Evolutionary conservation across 805 yeast species (phyloP).

Genomic region (Pichia cabralensis): DNA sequence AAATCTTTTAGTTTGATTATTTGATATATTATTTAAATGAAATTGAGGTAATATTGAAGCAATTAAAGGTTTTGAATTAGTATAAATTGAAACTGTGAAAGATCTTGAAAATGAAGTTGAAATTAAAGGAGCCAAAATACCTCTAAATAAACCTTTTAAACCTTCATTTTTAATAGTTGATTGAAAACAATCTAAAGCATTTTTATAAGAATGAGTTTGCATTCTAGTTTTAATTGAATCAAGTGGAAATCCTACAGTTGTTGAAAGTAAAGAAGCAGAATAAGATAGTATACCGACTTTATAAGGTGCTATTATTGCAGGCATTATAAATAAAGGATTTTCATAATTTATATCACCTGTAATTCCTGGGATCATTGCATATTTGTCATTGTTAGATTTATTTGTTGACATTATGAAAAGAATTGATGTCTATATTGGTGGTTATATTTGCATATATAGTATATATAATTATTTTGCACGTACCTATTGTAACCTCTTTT

Average conservation of each 20-base stretch:
- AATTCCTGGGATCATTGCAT: constrained; percentile 36
- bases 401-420: background rate
- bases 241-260: constrained; percentile 70
- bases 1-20: constrained; percentile 11
- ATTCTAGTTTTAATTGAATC: constrained; percentile 82
- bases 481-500: too few species aligned
- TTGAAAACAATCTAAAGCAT: constrained; percentile 46
- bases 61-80: constrained; percentile 39
- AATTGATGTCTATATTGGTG: background rate
- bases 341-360: constrained; percentile 42
- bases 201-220: constrained; percentile 63
- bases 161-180: constrained; percentile 57
- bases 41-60: constrained; percentile 2
- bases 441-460: too few species aligned
- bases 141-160: constrained; percentile 59
- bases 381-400: background rate
- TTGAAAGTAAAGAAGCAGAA: constrained; percentile 50
- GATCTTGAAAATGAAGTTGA: constrained; percentile 60
- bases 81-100: constrained; percentile 53
- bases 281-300: constrained; percentile 54
- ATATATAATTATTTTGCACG: too few species aligned
- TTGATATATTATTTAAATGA: background rate
- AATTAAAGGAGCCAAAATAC: constrained; percentile 63
- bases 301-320: constrained; percentile 39
- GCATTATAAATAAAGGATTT: constrained; percentile 40